A percentile compares a stretch with the other conserved stretches of the same genome.
Evolutionary conservation across 495 filamentous ascomycete genomes (phyloP).

Genomic region (Tuber magnatum): DNA sequence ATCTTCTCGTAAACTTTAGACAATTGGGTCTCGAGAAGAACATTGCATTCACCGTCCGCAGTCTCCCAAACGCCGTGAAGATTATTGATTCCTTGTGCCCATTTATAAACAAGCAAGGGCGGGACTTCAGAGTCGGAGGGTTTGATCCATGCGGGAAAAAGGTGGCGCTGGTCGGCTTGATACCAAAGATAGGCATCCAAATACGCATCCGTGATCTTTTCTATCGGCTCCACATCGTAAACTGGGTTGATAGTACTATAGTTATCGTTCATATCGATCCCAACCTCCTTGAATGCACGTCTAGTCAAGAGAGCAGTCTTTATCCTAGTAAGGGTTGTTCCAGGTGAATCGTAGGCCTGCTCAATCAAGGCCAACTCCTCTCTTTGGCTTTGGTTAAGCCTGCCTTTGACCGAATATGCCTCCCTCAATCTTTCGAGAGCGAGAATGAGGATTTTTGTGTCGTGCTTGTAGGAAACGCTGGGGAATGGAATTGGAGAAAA

Average conservation of each 20-base stretch:
- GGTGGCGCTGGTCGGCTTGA: conserved; percentile 93
- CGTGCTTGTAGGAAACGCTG: conserved; percentile 98
- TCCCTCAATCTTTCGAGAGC: conserved; percentile 90
- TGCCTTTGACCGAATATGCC: conserved; percentile 94
- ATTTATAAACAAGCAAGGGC: conserved; percentile 95
- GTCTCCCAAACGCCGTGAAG: conserved; percentile 96
- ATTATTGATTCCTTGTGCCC: conserved; percentile 99
- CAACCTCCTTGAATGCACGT: conserved; percentile 97
- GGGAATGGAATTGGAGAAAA: conserved; percentile 99
- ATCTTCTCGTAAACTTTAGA: conserved; percentile 99
- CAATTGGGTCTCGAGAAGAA: conserved; percentile 96
- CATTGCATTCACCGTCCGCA: conserved; percentile 91
- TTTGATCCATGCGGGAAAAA: conserved; percentile 99
- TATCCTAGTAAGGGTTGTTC: conserved; percentile 90
- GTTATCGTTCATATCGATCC: conserved; percentile 99
- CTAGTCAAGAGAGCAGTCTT: conserved; percentile 97
- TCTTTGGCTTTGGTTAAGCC: conserved; percentile 94
- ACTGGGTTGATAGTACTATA: conserved; percentile 98
- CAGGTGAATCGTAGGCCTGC: conserved; percentile 96
- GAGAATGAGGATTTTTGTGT: conserved; percentile 97
- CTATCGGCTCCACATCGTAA: conserved; percentile 97
- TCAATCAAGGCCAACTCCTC: conserved; percentile 97
- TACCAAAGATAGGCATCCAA: conserved; percentile 99
- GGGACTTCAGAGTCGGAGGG: conserved; percentile 98
- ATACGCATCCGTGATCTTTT: conserved; percentile 99